A percentile compares a stretch with the other conserved stretches of the same genome.
Evolutionary conservation across 306 rosid species (phyloP).

Genomic region (Potentilla sterilis): DNA sequence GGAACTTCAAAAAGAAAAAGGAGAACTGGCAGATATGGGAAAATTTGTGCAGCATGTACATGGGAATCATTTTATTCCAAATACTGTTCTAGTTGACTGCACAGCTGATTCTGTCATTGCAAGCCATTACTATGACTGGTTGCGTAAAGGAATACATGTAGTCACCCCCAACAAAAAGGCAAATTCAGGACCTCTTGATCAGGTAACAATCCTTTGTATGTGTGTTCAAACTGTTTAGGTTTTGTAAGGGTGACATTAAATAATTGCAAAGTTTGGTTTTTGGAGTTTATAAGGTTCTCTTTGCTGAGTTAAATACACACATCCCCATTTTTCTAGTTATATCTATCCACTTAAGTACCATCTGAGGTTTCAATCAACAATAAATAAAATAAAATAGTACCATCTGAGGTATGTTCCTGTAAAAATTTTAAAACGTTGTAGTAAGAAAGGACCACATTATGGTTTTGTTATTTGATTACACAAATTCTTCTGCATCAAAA

Average conservation of each 20-base stretch:
- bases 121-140: slow-evolving; percentile 83
- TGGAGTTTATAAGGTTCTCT: background rate
- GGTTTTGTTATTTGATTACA: background rate
- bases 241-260: background rate
- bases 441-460: background rate
- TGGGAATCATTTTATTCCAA: slow-evolving; percentile 94
- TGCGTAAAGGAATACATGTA: slow-evolving; percentile 88
- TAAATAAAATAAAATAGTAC: too few relatives aligned
- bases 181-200: slow-evolving; percentile 98
- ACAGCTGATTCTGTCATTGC: slow-evolving; percentile 85
- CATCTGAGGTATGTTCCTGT: background rate
- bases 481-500: background rate
- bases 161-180: slow-evolving; percentile 97
- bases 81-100: slow-evolving; percentile 91
- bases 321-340: background rate
- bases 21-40: slow-evolving; percentile 68
- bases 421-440: background rate
- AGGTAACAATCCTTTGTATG: slow-evolving; percentile 41
- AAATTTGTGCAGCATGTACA: slow-evolving; percentile 79
- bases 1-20: slow-evolving; percentile 61
- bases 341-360: background rate
- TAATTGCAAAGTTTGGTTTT: background rate
- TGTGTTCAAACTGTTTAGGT: background rate
- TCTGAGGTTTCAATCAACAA: too few relatives aligned
- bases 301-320: background rate